Evolutionary conservation across 208 protist species (phyloP).

Genomic region (Trypanosoma cruzi): DNA sequence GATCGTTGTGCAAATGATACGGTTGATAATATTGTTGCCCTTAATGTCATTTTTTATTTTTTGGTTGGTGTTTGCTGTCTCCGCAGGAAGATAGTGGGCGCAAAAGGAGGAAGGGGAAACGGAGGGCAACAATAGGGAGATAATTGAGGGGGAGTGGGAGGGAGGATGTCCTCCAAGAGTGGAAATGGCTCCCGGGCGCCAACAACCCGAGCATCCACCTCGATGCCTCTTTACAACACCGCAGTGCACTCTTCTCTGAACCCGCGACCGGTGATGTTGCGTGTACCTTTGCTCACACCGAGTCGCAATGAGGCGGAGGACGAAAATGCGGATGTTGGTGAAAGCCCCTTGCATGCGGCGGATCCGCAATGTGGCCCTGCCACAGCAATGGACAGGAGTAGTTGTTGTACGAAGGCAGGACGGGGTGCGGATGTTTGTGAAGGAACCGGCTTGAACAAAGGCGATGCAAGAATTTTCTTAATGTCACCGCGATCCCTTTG

Average conservation of each 20-base stretch:
- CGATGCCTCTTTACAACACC: constrained; percentile 31
- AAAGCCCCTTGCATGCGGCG: background rate
- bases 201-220: background rate
- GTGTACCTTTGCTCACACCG: constrained; percentile 3
- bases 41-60: no score
- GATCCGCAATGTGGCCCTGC: background rate
- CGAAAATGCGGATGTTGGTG: background rate
- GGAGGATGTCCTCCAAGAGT: background rate
- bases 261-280: constrained; percentile 16
- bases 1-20: no score
- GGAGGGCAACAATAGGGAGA: no score
- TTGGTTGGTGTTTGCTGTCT: no score
- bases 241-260: constrained; percentile 22
- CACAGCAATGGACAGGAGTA: background rate
- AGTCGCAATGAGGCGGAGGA: background rate
- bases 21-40: no score
- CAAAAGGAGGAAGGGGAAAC: no score
- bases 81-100: no score
- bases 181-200: background rate
- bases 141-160: background rate
- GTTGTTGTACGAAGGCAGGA: background rate
- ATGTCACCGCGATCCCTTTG: background rate
- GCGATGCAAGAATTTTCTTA: background rate
- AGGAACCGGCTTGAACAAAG: background rate
- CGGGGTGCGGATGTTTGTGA: background rate